These are phyloP conservation scores for Thermochaetoides dissita DNA, from an alignment of 2,329 filamentous ascomycete species.

Conservation along the genomic window DNA sequence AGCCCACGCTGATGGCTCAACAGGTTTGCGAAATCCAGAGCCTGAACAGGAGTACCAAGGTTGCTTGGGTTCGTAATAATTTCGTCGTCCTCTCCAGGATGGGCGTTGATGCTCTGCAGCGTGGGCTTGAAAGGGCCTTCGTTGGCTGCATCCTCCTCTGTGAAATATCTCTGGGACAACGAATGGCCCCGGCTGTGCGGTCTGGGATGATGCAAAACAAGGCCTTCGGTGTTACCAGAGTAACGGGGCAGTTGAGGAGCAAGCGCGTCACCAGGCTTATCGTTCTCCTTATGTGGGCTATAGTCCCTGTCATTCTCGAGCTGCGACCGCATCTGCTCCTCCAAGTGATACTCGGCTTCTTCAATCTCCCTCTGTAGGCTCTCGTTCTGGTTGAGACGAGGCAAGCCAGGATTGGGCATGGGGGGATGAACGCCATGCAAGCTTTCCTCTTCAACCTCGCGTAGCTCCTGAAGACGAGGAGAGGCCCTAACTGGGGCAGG, in stretches of 20 bases:
- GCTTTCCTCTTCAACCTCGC: conserved; percentile 57
- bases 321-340: conserved; percentile 65
- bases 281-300: conserved; percentile 44
- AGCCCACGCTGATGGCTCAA: conserved; percentile 37
- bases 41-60: conserved; percentile 47
- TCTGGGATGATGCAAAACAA: conserved; percentile 55
- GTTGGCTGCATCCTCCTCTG: conserved; percentile 36
- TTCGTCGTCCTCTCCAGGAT: conserved; percentile 44
- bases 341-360: conserved; percentile 72
- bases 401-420: conserved; percentile 36
- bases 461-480: conserved; percentile 54
- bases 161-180: conserved; percentile 51
- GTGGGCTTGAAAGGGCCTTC: conserved; percentile 27
- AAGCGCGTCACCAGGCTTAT: conserved; percentile 18
- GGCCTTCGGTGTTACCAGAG: conserved; percentile 37
- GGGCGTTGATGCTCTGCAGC: conserved; percentile 26
- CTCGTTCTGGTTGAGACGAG: conserved; percentile 57
- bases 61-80: conserved; percentile 64
- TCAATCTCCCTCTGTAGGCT: conserved; percentile 75
- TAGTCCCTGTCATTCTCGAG: conserved; percentile 62
- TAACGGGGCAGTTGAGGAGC: conserved; percentile 34
- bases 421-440: conserved; percentile 37
- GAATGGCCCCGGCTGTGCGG: conserved; percentile 64
- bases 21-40: conserved; percentile 32
- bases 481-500: conserved; percentile 34